Percentiles rank a stretch among this genome's conserved stretches.
phyloP scores from a whole-genome alignment of 2,329 filamentous ascomycete genomes.

The Colletotrichum filicis region DNA sequence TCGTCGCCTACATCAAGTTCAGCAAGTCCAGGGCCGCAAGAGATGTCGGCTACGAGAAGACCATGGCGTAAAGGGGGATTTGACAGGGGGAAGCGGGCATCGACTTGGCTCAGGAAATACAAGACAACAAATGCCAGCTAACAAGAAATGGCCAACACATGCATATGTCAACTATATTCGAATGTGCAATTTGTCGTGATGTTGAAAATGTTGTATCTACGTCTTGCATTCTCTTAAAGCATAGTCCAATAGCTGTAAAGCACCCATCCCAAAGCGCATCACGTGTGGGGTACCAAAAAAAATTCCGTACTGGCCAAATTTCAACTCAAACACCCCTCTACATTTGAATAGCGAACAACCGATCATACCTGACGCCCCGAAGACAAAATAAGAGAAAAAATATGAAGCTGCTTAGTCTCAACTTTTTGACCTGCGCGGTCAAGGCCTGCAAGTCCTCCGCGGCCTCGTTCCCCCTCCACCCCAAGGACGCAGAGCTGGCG shows the following conservation, averaged over 20 bases:
- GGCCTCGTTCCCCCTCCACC: constrained; percentile 89
- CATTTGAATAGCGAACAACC: not conserved
- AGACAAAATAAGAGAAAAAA: constrained; percentile 2
- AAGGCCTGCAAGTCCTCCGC: constrained; percentile 90
- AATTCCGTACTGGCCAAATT: constrained; percentile 22
- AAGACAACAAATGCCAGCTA: constrained; percentile 9
- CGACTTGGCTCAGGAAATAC: not conserved
- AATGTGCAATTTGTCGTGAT: not conserved
- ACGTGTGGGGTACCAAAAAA: constrained; percentile 36
- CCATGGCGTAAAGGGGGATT: constrained; percentile 47
- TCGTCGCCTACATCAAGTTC: constrained; percentile 57
- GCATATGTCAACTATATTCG: too few relatives aligned
- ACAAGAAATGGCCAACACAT: not conserved
- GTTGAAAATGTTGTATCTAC: not conserved
- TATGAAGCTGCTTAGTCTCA: constrained; percentile 97
- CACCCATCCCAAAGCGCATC: constrained; percentile 28
- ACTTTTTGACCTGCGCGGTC: constrained; percentile 96
- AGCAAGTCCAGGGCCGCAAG: constrained; percentile 43
- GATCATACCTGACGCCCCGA: not conserved
- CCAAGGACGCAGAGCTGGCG: constrained; percentile 90
- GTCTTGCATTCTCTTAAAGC: not conserved
- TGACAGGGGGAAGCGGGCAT: not conserved
- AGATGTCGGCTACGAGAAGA: constrained; percentile 55
- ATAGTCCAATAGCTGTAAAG: constrained; percentile 23
- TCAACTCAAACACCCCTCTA: constrained; percentile 20